These are phyloP conservation scores for Podila minutissima DNA, from an alignment of 192 early-diverging fungal genomes.

Conservation along the genomic window DNA sequence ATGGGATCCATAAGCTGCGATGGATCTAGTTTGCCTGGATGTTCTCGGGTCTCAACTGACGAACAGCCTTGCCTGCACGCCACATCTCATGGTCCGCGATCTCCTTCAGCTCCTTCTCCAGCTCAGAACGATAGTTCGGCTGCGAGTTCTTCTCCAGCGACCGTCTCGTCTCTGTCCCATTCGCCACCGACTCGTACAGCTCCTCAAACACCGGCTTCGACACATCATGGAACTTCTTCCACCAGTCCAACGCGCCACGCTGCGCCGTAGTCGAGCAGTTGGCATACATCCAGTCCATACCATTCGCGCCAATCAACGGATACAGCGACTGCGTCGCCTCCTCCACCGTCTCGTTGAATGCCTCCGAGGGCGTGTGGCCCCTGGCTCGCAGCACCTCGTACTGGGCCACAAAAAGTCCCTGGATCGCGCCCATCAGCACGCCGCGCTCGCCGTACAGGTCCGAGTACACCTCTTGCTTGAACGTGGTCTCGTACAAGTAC, in stretches of 20 bases:
- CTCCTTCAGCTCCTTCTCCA: slow-evolving; percentile 91
- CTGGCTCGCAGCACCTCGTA: slow-evolving; percentile 94
- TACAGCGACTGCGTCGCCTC: slow-evolving; percentile 98
- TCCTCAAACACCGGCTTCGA: slow-evolving; percentile 95
- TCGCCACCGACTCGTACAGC: slow-evolving; percentile 87
- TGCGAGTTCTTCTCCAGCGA: slow-evolving; percentile 89
- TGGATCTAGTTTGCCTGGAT: slow-evolving; percentile 27
- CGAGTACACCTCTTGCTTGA: slow-evolving; percentile 96
- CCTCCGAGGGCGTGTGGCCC: slow-evolving; percentile 97
- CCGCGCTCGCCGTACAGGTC: slow-evolving; percentile 98
- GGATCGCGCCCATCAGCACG: slow-evolving; percentile 97
- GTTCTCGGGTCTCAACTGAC: slow-evolving; percentile 91
- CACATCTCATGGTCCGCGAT: slow-evolving; percentile 90
- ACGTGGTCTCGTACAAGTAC: slow-evolving; percentile 98
- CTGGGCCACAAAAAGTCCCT: slow-evolving; percentile 95
- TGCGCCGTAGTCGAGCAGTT: slow-evolving; percentile 97
- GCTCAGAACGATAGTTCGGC: slow-evolving; percentile 91
- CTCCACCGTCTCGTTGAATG: slow-evolving; percentile 99
- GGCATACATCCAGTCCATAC: slow-evolving; percentile 97
- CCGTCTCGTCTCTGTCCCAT: slow-evolving; percentile 89
- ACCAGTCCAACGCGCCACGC: slow-evolving; percentile 98
- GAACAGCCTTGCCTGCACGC: slow-evolving; percentile 88
- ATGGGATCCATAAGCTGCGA: not conserved
- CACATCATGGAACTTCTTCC: slow-evolving; percentile 89
- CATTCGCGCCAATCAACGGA: slow-evolving; percentile 94